Base-by-base conservation (phyloP, 2,329 filamentous ascomycete species). In the Monosporascus sp. region DNA sequence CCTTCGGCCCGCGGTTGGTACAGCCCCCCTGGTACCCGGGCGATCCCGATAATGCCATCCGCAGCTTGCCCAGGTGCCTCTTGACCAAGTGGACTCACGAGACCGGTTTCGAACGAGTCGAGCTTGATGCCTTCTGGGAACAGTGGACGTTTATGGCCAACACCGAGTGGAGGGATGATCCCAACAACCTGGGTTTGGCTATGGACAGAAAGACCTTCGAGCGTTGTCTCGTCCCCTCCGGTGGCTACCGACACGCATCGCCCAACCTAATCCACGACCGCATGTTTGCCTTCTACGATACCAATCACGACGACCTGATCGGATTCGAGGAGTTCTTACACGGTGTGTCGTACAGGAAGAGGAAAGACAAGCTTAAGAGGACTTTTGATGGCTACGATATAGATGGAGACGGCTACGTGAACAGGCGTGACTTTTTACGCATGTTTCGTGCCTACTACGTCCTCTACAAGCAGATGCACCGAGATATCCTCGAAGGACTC, bases 221-320 rank as follows among this genome's bases (percentile, higher is more conserved):
- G 67, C 85, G 89, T 48, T 96, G 91, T 61, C 85, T 97, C 55
- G 86, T 95, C 7, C 90, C 91, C 3, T 88, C 88, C n/a, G 89
- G 88, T 16, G 88, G 87, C n/a, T 82, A 85, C 54, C 82, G 87
- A 35, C 86, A 91, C 52, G 84, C 88, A 11, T 81, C 87, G 1
- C 90, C 93, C 1, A 97, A 95, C 67, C 81, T 96, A 16, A 89
- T 99, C 55, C 94, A 96, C 66, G 93, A 99, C 68, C 88, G 94
- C 60, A 94, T 97, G 82, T 99, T 97, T 72, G 84, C 89, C 49
- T 97, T 97, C 69, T 99, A 97, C 69, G 94, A 99, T 70, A 89
- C 86, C 35, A 93, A 97, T 68, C 81, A 84, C 43, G 91, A 99
- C 66, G 89, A 88, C 22, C 59, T 96, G 7, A 97, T 99, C 63